phyloP scores from a whole-genome alignment of 1,284 basidiomycete genomes.

The Rhodotorula sp. region DNA sequence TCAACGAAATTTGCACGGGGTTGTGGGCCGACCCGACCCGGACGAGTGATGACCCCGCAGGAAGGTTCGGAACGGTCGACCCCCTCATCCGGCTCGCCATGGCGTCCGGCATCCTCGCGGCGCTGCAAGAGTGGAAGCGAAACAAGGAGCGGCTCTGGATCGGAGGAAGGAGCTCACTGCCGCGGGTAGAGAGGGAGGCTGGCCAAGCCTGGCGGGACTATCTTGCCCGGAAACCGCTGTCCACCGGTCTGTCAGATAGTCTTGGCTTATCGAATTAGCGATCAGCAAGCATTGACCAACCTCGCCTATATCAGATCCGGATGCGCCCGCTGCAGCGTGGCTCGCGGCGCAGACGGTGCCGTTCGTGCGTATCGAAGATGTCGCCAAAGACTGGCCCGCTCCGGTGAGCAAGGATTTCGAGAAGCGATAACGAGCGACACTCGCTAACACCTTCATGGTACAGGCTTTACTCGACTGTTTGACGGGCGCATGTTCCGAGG shows the following conservation, averaged over 20 bases:
- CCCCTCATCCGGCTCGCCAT: slow-evolving; percentile 29
- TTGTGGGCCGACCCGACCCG: slow-evolving; percentile 8
- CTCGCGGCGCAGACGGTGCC: slow-evolving; percentile 38
- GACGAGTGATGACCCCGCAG: not conserved
- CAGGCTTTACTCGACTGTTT: slow-evolving; percentile 24
- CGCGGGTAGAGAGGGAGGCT: slow-evolving; percentile 16
- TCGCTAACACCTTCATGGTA: not conserved
- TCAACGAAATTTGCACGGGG: slow-evolving; percentile 18
- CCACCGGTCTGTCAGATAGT: not conserved
- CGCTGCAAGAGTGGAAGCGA: slow-evolving; percentile 38
- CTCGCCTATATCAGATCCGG: not conserved
- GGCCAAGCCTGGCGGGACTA: slow-evolving; percentile 20
- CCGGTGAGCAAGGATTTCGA: not conserved
- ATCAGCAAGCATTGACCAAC: not conserved
- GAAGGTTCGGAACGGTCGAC: slow-evolving; percentile 5
- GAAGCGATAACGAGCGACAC: not conserved
- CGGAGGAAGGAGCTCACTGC: slow-evolving; percentile 24
- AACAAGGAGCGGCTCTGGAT: slow-evolving; percentile 33
- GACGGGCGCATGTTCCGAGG: slow-evolving; percentile 20
- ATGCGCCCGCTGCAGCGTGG: slow-evolving; percentile 22
- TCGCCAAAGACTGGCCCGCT: slow-evolving; percentile 10
- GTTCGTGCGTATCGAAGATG: slow-evolving; percentile 15
- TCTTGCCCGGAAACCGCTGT: not conserved
- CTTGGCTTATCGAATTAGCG: not conserved
- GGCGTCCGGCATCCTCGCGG: slow-evolving; percentile 25